phyloP scores from a whole-genome alignment of 129 eudicot genomes.

The Flaveria brownii region DNA sequence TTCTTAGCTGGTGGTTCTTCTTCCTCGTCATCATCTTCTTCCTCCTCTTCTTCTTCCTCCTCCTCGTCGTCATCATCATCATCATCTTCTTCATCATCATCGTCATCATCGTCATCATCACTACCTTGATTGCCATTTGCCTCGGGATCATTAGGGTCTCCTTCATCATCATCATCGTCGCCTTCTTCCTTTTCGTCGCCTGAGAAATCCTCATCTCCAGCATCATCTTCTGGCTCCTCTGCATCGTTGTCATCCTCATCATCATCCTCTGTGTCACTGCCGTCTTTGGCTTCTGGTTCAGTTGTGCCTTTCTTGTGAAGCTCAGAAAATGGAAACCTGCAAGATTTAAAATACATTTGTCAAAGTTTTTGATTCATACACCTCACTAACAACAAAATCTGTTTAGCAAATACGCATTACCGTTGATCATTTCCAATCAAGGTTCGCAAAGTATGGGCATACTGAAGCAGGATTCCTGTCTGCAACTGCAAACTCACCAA shows the following conservation, averaged over 20 bases:
- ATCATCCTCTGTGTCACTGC: constrained; percentile 80
- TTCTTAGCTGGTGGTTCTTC: constrained; percentile 93
- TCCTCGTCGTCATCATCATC: not conserved
- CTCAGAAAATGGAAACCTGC: constrained; percentile 73
- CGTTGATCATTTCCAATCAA: constrained; percentile 41
- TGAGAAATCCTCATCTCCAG: constrained; percentile 82
- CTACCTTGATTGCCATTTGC: constrained; percentile 76
- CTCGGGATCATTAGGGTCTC: constrained; percentile 56
- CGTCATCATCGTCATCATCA: constrained; percentile 56
- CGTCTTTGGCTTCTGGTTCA: constrained; percentile 69
- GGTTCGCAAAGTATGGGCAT: constrained; percentile 24
- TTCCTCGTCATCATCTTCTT: constrained; percentile 66
- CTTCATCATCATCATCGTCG: constrained; percentile 48
- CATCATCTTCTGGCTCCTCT: constrained; percentile 60
- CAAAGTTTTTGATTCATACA: not conserved
- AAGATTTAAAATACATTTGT: not conserved
- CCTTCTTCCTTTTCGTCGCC: constrained; percentile 74
- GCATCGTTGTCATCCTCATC: constrained; percentile 58
- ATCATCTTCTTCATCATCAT: constrained; percentile 53
- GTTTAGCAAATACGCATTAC: constrained; percentile 27
- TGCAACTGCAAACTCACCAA: constrained; percentile 31
- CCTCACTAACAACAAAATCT: not conserved
- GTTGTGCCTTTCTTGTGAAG: constrained; percentile 47
- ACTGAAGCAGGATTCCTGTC: constrained; percentile 60
- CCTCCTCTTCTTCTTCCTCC: constrained; percentile 53